Evolutionary conservation across 352 stramenopile species (phyloP).

Genomic region (Phytophthora foliorum): DNA sequence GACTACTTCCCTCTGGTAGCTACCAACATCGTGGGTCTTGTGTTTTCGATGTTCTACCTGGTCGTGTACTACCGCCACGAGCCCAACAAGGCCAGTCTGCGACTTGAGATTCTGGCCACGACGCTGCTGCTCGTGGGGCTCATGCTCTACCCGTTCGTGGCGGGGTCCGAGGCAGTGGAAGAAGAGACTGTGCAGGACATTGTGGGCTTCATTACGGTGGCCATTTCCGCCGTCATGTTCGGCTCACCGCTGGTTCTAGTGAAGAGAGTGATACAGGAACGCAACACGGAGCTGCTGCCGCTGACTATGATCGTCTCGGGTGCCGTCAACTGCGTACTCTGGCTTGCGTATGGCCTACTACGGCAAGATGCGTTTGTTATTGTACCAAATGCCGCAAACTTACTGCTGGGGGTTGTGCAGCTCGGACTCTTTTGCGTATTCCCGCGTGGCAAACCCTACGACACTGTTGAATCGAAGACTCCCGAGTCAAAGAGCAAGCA

Average conservation of each 20-base stretch:
- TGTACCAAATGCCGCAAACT: constrained; percentile 67
- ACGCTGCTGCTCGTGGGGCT: constrained; percentile 41
- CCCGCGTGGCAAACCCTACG: constrained; percentile 33
- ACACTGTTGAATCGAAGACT: constrained; percentile 39
- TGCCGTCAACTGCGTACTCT: constrained; percentile 58
- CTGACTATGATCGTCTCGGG: constrained; percentile 62
- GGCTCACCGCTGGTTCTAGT: constrained; percentile 64
- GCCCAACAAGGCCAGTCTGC: constrained; percentile 27
- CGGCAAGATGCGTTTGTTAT: constrained; percentile 65
- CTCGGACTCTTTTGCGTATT: constrained; percentile 58
- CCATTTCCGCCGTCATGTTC: constrained; percentile 70
- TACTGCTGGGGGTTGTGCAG: constrained; percentile 64
- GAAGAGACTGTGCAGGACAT: constrained; percentile 40
- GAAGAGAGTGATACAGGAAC: constrained; percentile 57
- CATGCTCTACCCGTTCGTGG: constrained; percentile 46
- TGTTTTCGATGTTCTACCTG: constrained; percentile 55
- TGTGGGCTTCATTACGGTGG: constrained; percentile 67
- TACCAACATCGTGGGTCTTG: constrained; percentile 61
- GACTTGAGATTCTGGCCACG: constrained; percentile 39
- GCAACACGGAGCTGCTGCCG: constrained; percentile 51
- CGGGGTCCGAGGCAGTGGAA: constrained; percentile 22
- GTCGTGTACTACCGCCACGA: constrained; percentile 53
- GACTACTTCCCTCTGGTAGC: constrained; percentile 66
- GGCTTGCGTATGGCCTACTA: constrained; percentile 65
- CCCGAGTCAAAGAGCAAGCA: constrained; percentile 16